Conservation (phyloP, 345 rosid genomes). For the Eucalyptus caleyi region DNA sequence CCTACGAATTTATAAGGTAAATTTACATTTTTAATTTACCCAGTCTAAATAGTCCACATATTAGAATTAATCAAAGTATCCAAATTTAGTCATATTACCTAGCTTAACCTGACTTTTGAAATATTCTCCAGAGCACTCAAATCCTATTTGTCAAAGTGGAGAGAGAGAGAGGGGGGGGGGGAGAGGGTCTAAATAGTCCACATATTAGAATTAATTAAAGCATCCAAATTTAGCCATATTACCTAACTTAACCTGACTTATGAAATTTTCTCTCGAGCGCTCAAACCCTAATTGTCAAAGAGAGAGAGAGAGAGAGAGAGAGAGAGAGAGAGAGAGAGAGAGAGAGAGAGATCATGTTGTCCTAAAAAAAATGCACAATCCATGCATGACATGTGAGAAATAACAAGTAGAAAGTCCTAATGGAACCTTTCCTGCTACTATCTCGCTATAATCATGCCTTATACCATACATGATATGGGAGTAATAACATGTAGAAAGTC, state of each 20-base stretch:
- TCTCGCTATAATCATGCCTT: background rate
- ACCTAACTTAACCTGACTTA: background rate
- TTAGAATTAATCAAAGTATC: background rate
- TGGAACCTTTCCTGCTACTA: accelerated
- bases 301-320: too few relatives aligned
- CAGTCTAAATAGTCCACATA: background rate
- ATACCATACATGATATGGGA: background rate
- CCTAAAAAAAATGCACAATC: background rate
- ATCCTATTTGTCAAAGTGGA: too few relatives aligned
- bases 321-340: too few relatives aligned
- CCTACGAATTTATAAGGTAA: background rate
- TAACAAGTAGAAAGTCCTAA: background rate
- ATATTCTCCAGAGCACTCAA: background rate
- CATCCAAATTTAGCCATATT: too few relatives aligned
- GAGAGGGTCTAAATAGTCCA: too few relatives aligned
- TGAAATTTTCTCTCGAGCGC: background rate
- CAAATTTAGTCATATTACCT: background rate
- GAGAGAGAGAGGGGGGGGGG: too few relatives aligned
- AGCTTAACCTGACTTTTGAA: background rate
- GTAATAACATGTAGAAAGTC: background rate
- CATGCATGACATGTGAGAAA: background rate
- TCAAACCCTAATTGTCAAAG: too few relatives aligned
- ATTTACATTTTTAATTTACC: background rate
- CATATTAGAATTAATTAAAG: too few relatives aligned
- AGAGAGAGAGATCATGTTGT: background rate